phyloP scores from a whole-genome alignment of 345 rosid species.

The Gossypium anomalum region DNA sequence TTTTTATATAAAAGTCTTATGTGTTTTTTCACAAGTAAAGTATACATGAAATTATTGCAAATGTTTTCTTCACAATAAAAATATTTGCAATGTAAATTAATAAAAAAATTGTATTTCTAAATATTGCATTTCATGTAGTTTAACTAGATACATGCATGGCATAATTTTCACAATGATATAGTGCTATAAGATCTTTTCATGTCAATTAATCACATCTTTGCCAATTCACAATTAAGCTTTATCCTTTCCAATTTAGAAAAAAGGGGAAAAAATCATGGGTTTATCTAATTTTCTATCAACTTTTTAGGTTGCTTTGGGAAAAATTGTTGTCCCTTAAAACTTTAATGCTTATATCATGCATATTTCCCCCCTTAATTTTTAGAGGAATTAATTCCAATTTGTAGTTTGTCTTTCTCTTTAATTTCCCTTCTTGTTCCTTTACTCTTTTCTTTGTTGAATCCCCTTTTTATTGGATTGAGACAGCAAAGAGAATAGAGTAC shows the following conservation, averaged over 20 bases:
- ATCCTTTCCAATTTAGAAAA: neutral
- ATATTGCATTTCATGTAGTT: too few species aligned
- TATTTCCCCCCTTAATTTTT: neutral
- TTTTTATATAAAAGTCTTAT: too few species aligned
- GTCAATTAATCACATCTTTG: neutral
- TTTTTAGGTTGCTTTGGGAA: neutral
- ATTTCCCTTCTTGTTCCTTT: conserved; percentile 14
- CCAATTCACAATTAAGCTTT: neutral
- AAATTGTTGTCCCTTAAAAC: conserved; percentile 1
- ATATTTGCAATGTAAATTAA: too few species aligned
- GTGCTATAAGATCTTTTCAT: neutral
- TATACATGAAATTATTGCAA: too few species aligned
- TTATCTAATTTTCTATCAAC: conserved; percentile 24
- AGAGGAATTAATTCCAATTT: conserved; percentile 17
- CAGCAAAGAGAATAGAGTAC: conserved; percentile 18
- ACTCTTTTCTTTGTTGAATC: conserved; percentile 15
- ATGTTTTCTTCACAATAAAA: too few species aligned
- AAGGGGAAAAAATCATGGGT: neutral
- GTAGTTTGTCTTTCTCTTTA: conserved; percentile 26
- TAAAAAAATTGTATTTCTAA: too few species aligned
- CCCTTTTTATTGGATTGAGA: conserved; percentile 27
- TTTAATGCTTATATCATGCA: conserved; percentile 19
- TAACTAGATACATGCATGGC: too few species aligned
- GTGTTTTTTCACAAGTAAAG: too few species aligned
- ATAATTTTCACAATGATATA: neutral